Conservation (phyloP, 306 rosid species). For the Trichosanthes truncata region DNA sequence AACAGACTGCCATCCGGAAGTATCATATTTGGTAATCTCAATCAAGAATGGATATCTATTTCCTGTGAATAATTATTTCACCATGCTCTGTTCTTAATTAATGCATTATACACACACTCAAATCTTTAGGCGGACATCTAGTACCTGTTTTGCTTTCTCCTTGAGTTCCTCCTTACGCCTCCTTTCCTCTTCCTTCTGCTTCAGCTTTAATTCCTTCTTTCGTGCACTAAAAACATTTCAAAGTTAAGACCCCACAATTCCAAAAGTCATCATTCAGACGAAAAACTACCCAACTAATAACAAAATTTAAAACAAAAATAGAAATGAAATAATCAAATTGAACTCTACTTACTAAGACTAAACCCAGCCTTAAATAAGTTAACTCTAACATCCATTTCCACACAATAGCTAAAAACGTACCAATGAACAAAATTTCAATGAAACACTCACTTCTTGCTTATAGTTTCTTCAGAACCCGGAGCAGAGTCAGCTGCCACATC, state of each 20-base stretch:
- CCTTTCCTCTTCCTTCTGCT: slow-evolving; percentile 66
- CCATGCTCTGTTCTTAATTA: neutral
- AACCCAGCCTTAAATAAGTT: neutral
- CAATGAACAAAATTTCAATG: neutral
- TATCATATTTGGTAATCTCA: neutral
- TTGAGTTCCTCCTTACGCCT: slow-evolving; percentile 70
- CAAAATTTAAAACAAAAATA: neutral
- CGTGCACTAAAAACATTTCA: slow-evolving; percentile 40
- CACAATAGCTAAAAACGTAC: neutral
- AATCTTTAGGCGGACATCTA: neutral
- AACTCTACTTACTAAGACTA: neutral
- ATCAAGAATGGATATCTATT: neutral
- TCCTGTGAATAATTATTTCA: neutral
- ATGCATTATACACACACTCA: neutral
- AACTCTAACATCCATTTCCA: neutral
- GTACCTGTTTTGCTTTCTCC: slow-evolving; percentile 65
- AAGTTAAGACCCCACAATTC: neutral
- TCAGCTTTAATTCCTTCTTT: slow-evolving; percentile 60
- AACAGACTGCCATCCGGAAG: neutral
- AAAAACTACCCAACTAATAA: neutral
- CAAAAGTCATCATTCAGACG: neutral
- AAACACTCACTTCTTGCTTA: slow-evolving; percentile 37
- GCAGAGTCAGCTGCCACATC: neutral
- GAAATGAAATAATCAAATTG: neutral
- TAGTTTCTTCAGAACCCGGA: slow-evolving; percentile 13